Conservation (phyloP, 176 grass and related monocot genomes). For the Areca catechu region DNA sequence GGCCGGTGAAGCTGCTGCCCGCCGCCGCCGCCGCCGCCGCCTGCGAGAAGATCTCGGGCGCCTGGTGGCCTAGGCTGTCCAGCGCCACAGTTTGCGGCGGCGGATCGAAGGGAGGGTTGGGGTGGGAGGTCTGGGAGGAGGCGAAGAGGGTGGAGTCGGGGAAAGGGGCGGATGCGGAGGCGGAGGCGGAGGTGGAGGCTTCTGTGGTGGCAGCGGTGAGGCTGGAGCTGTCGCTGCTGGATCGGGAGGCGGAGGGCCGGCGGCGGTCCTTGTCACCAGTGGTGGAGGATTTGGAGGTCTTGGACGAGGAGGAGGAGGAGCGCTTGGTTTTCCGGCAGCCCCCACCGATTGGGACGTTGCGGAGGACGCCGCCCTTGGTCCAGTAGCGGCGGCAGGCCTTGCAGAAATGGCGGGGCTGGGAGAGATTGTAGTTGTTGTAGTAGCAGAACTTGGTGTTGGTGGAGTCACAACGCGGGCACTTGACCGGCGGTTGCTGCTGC, state of each 20-base stretch:
- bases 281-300: too few relatives aligned
- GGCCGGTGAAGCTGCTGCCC: not conserved
- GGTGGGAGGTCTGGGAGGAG: not conserved
- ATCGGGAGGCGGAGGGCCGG: not conserved
- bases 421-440: too few relatives aligned
- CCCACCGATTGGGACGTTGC: too few relatives aligned
- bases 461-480: conserved; percentile 45
- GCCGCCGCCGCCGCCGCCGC: not conserved
- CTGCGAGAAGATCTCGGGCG: not conserved
- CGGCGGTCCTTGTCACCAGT: too few relatives aligned
- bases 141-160: not conserved
- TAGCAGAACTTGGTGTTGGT: conserved; percentile 1
- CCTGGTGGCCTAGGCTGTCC: not conserved
- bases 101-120: conserved; percentile 2
- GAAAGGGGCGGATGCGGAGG: not conserved
- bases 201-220: conserved; percentile 2
- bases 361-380: too few relatives aligned
- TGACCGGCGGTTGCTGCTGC: too few relatives aligned
- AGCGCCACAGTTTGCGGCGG: too few relatives aligned
- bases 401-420: too few relatives aligned
- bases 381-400: too few relatives aligned
- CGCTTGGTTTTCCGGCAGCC: too few relatives aligned
- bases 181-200: conserved; percentile 3
- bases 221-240: conserved; percentile 6
- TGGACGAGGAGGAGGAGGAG: too few relatives aligned